Evolutionary conservation across 164 flowering plant species (phyloP).

Genomic region (Protea cynaroides): DNA sequence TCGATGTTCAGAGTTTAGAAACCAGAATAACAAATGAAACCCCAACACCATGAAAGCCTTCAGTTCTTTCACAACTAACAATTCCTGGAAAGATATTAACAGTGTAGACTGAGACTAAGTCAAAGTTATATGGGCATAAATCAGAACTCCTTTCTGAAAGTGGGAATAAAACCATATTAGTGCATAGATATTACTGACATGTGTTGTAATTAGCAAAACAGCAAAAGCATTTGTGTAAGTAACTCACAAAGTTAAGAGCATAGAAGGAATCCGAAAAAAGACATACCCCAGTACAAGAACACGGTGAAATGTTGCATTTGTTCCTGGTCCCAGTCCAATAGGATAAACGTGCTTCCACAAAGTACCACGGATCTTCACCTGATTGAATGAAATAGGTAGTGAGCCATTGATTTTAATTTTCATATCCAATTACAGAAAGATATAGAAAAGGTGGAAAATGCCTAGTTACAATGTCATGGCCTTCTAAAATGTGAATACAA

Average conservation of each 20-base stretch:
- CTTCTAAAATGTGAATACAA: conserved; percentile 54
- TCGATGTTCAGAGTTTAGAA: no score
- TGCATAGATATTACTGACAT: no score
- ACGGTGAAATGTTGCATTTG: conserved; percentile 68
- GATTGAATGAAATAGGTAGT: conserved; percentile 7
- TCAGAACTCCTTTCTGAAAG: no score
- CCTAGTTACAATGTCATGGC: conserved; percentile 39
- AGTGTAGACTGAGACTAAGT: no score
- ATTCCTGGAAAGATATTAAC: no score
- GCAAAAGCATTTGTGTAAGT: background rate
- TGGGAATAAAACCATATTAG: no score
- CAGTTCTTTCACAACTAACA: no score
- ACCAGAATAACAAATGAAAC: no score
- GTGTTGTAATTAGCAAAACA: background rate
- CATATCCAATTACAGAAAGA: conserved; percentile 1
- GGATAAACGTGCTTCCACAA: conserved; percentile 36
- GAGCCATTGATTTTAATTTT: conserved; percentile 6
- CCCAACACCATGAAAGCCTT: no score
- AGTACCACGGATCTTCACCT: conserved; percentile 60
- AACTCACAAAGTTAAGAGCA: background rate
- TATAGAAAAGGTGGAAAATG: conserved; percentile 2
- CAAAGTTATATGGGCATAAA: no score
- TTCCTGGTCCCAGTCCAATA: conserved; percentile 73
- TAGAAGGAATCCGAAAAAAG: background rate
- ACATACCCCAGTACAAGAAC: conserved; percentile 58